Evolutionary conservation across 805 yeast species (phyloP), one percentile per base, ranked within the genome.

Genomic region (Candida golubevii): DNA sequence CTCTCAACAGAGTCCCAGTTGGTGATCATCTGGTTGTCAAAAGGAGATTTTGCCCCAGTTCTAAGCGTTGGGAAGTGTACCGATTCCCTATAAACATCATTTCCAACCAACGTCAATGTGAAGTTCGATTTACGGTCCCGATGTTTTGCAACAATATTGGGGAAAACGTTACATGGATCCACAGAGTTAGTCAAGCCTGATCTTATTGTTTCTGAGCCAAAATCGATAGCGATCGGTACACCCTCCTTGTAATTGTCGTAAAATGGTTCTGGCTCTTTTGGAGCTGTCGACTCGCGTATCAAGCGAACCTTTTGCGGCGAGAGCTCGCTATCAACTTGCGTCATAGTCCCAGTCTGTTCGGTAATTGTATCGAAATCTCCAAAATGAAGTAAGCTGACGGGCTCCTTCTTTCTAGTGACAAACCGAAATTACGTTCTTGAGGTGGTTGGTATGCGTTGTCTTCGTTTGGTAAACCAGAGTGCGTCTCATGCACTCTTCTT

Each of bases 1-100:
- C 74, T 77, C 60, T 93, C 99, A 2, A 84, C 76, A 46, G 83
- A 78, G 45, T 93, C 98, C 98, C 98, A 95, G 61, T 90, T 95
- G 26, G 95, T 83, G 31, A 93, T 71, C 53, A 88, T 68, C 5
- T 87, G 78, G 0, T 96, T 96, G 62, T 93, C 99, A 59, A 78
- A 91, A 0, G 97, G 96, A 5, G 87, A 71, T 55, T 79, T 82
- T 30, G 87, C 77, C 42, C 83, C 82, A 13, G 86, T 73, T 49
- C 82, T 77, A 37, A 85, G 76, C 1, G 84, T 66, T 8, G 82
- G 75, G 39, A 38, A 35, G 33, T 45, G 36, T 11, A 42, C 44
- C 13, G 56, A 43, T 55, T 90, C 98, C 28, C 85, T 59, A 57
- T 73, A 79, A 14, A 82, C 79, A 61, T 91, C 98, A 55, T 85